Evolutionary conservation across 305 asterid genomes (phyloP).

Genomic region (Plantago lanceolata): DNA sequence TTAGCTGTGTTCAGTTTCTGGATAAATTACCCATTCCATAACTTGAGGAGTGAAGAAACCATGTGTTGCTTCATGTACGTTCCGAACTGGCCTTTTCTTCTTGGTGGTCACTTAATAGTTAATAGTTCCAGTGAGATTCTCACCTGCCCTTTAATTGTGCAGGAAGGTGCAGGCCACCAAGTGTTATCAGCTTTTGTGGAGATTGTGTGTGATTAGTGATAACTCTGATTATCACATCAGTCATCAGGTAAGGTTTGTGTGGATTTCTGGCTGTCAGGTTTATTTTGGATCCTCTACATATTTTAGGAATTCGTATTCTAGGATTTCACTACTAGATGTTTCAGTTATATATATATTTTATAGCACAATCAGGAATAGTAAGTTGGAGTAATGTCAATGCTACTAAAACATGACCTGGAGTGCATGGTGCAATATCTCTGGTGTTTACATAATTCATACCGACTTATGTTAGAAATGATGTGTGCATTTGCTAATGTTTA

Average conservation of each 20-base stretch:
- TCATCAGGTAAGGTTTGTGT: conserved; percentile 54
- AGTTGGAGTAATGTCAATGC: too few relatives aligned
- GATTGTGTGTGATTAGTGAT: conserved; percentile 92
- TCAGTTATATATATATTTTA: too few relatives aligned
- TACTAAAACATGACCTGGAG: not conserved
- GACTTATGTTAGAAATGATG: not conserved
- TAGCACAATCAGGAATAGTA: not conserved
- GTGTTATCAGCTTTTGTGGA: conserved; percentile 93
- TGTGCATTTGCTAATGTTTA: not conserved
- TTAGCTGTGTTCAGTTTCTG: not conserved
- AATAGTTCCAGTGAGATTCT: conserved; percentile 1
- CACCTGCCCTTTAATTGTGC: conserved; percentile 19
- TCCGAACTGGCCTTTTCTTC: conserved; percentile 3
- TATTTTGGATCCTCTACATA: conserved; percentile 4
- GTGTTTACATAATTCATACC: not conserved
- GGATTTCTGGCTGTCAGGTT: conserved; percentile 4
- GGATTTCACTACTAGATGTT: not conserved
- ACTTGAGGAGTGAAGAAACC: conserved; percentile 91
- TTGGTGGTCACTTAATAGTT: not conserved
- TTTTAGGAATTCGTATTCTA: conserved; percentile 3
- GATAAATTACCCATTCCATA: conserved; percentile 59
- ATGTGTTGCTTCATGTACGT: conserved; percentile 87
- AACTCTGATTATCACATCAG: conserved; percentile 89
- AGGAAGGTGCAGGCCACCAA: conserved; percentile 99
- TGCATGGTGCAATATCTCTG: not conserved